These are phyloP conservation scores for Aspergillus pseudonomiae DNA, from an alignment of 2,329 filamentous ascomycete genomes.

Conservation along the genomic window DNA sequence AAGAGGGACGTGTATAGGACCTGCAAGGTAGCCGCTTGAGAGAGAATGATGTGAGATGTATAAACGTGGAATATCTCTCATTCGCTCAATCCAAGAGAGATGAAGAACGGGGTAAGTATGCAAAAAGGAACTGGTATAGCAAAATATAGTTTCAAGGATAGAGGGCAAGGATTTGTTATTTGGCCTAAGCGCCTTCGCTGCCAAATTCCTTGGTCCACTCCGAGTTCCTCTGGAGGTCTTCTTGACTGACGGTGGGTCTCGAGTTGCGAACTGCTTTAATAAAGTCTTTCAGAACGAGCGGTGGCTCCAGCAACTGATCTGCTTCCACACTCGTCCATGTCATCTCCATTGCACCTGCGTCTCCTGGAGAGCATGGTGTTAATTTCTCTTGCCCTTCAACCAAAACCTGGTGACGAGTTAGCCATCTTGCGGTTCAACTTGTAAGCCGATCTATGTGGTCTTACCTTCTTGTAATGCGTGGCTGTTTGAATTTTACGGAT, in stretches of 20 bases:
- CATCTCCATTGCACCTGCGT: constrained; percentile 85
- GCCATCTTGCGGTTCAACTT: neutral
- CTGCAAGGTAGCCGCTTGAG: neutral
- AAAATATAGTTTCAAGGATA: neutral
- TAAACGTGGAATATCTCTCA: neutral
- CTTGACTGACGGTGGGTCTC: constrained; percentile 84
- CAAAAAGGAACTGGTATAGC: neutral
- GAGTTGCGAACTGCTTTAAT: constrained; percentile 86
- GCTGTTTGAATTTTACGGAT: constrained; percentile 95
- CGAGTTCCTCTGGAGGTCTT: constrained; percentile 79
- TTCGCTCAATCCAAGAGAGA: neutral
- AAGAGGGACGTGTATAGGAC: neutral
- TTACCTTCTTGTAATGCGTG: constrained; percentile 93
- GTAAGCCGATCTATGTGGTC: constrained; percentile 8
- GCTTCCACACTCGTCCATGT: constrained; percentile 85
- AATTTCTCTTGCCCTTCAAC: constrained; percentile 63
- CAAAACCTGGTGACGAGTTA: constrained; percentile 59
- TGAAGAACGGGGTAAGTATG: neutral
- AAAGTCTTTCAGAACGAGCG: constrained; percentile 88
- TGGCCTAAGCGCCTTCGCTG: constrained; percentile 71
- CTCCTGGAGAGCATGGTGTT: constrained; percentile 93
- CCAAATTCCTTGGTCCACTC: constrained; percentile 98
- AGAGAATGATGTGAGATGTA: neutral
- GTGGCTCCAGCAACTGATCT: constrained; percentile 82
- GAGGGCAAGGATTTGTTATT: neutral